phyloP scores from a whole-genome alignment of 1,284 basidiomycete genomes.

The Cryptococcus sp. region DNA sequence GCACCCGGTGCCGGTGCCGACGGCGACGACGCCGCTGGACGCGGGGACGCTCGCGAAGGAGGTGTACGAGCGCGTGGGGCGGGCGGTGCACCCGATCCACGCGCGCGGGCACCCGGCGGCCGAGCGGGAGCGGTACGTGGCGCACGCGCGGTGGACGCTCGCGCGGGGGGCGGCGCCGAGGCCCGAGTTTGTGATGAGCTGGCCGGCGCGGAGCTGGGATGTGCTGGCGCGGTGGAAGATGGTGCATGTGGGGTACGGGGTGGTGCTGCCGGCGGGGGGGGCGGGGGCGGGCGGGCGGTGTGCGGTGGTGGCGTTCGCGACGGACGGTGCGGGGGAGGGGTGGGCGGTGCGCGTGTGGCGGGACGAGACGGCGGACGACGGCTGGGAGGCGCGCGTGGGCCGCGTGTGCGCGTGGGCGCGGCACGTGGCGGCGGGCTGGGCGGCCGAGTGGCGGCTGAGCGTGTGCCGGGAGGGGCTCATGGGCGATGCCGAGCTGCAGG shows the following conservation, averaged over 20 bases:
- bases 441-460: slow-evolving; percentile 30
- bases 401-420: slow-evolving; percentile 12
- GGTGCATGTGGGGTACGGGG: slow-evolving; percentile 31
- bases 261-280: neutral
- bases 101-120: slow-evolving; percentile 17
- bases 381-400: slow-evolving; percentile 6
- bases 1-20: slow-evolving; percentile 15
- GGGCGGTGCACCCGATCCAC: slow-evolving; percentile 20
- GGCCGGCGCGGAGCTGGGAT: slow-evolving; percentile 40
- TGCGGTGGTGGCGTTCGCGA: slow-evolving; percentile 21
- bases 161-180: slow-evolving; percentile 20
- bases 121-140: slow-evolving; percentile 12
- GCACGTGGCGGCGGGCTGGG: slow-evolving; percentile 16
- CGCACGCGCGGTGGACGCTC: slow-evolving; percentile 36
- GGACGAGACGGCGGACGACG: neutral
- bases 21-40: neutral
- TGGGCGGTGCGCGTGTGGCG: slow-evolving; percentile 20
- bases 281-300: neutral
- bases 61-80: slow-evolving; percentile 32
- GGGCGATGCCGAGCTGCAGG: slow-evolving; percentile 26
- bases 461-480: slow-evolving; percentile 25
- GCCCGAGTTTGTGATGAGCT: slow-evolving; percentile 33
- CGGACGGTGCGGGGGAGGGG: slow-evolving; percentile 36
- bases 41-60: slow-evolving; percentile 22
- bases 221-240: slow-evolving; percentile 35